Base-by-base conservation (phyloP, 176 grass and related monocot genomes). In the Aegilops tauschii region DNA sequence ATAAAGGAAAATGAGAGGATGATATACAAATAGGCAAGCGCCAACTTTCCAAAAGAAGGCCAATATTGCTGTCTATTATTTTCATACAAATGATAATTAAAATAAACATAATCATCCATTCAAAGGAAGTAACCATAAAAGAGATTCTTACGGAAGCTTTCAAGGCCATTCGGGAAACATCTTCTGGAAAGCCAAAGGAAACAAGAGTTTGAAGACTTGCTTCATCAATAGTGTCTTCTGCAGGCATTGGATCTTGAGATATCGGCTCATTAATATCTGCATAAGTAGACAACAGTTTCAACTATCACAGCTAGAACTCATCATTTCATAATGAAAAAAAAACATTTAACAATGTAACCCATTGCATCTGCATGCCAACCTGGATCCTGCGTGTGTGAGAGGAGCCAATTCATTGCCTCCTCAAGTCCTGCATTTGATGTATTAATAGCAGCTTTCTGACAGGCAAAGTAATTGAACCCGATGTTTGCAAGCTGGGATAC, bases 401-500 rank as follows among this genome's bases (percentile, higher is more conserved):
- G 88, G 42, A 99, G 89, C 97, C 97, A 99, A 73, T 86, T 94
- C 97, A 96, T 99, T 36, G 94, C 94, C 80, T 96, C 94, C 85
- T 99, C 97, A 42, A 99, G 88, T 49, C 97, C 97, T 65, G 90
- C 45, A 83, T 99, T 99, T 23, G 85, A 83, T 68, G 97, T 99
- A 79, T 83, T 99, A 80, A 99, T 95, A 75, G 94, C 97, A 80
- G 97, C 97, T 92, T 94, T 99, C 79, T 99, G 94, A 76, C 97
- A 99, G 58, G 87, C 94, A 83, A 99, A 73, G 65, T 96, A 96
- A 90, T 96, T 94, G 88, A 99, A 99, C 34, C 94, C 97, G 92
- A 96, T 99, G 87, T 79, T 86, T 76, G 94, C 92, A 89, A 99
- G 89, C 66, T 99, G 91, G 31, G 93, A 90, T 37, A 94, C 97